Base-by-base conservation (phyloP, 495 filamentous ascomycete genomes). In the Penicillium crystallinum region DNA sequence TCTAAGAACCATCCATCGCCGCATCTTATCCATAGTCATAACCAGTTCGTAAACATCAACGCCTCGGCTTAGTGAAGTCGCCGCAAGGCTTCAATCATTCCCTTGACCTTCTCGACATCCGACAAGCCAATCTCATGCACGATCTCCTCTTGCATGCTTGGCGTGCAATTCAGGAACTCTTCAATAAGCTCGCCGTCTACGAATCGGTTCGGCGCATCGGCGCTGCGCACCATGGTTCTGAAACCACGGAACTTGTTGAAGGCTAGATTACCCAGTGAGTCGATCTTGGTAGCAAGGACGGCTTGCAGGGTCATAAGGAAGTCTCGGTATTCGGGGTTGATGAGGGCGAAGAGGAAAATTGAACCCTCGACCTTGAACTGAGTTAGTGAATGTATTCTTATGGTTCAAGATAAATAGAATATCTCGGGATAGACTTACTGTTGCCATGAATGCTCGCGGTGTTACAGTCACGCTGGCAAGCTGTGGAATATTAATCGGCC, bases 151-250 rank as follows among this genome's bases (percentile, higher is more conserved):
- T 95, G 90, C 47, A 81, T 62, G 7, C 66, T 69, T 38, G 83
- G 78, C 37, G 77, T 71, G 39, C 85, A 72, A 55, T 89, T 84
- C 49, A 97, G 65, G 66, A 97, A 99, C 36, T 79, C 65, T 68
- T 96, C 91, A 22, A 99, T 75, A 44, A 97, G 70, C 63, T 97
- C 93, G 0, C 91, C 93, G 61, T 99, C 93, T 37, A 97, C 82
- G 61, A 97, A 96, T 7, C 93, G 78, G 55, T 81, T 86, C 1
- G 95, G 93, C 49, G 87, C 88, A 4, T 87, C 83, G 0, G 80
- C 80, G 44, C 85, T 83, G 34, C 87, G 73, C 21, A 86, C 84
- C 29, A 77, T 71, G 19, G 81, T 90, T 39, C 81, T 79, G 69
- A 92, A 95, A 0, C 86, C 87, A 18, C 93, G 81, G 67, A 87